Conservation (phyloP, 768 basidiomycete genomes). For the Lactarius quietus region DNA sequence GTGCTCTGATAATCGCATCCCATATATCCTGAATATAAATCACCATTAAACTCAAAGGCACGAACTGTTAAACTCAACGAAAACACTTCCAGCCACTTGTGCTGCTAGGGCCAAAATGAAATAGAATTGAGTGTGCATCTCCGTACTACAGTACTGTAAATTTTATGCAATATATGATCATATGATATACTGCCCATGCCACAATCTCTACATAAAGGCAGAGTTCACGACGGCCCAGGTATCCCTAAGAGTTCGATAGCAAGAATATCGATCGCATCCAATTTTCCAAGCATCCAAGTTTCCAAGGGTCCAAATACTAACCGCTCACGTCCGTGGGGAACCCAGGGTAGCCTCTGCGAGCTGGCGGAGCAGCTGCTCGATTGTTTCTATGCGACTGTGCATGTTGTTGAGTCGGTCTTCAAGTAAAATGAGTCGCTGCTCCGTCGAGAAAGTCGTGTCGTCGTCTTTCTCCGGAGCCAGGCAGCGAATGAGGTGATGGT, state of each 20-base stretch:
- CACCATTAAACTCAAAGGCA: neutral
- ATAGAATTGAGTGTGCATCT: neutral
- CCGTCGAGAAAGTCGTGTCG: neutral
- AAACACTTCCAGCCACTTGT: too few relatives aligned
- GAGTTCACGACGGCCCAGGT: neutral
- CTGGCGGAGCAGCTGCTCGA: conserved; percentile 1
- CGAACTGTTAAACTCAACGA: neutral
- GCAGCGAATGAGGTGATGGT: conserved; percentile 19
- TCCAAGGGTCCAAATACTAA: too few relatives aligned
- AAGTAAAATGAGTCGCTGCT: neutral
- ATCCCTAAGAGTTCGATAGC: neutral
- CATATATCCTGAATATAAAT: conserved; percentile 21
- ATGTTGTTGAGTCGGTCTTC: conserved; percentile 3
- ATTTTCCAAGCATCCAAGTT: neutral
- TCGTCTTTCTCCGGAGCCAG: neutral
- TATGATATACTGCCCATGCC: neutral
- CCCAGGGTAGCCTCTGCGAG: neutral
- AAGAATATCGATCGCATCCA: neutral
- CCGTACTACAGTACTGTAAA: too few relatives aligned
- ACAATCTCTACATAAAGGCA: neutral
- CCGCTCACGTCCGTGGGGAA: neutral
- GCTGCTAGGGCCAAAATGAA: neutral
- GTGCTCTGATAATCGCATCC: conserved; percentile 21
- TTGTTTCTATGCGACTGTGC: conserved; percentile 5
- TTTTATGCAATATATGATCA: neutral